These are phyloP conservation scores for Arctium minus DNA, from an alignment of 129 eudicot genomes.

Conservation along the genomic window DNA sequence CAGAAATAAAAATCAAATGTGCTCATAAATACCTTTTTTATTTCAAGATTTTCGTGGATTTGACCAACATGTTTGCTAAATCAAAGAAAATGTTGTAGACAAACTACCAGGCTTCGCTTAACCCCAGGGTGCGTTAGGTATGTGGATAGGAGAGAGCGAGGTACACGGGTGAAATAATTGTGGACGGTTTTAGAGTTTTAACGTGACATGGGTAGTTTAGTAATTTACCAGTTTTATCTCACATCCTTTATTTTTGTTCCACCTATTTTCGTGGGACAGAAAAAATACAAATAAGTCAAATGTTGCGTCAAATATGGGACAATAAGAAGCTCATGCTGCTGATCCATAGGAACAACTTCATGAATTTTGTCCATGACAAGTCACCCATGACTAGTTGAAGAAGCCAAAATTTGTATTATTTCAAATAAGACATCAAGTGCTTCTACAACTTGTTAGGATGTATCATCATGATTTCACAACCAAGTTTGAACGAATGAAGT, in stretches of 20 bases:
- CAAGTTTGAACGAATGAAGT: neutral
- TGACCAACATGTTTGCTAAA: neutral
- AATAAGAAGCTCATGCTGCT: constrained; percentile 72
- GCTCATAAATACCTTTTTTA: too few species aligned
- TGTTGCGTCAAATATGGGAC: neutral
- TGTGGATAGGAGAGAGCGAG: too few species aligned
- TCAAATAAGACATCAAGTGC: neutral
- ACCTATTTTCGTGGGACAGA: neutral
- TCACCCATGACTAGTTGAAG: constrained; percentile 77
- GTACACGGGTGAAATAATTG: neutral
- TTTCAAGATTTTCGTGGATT: neutral
- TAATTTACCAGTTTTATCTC: neutral
- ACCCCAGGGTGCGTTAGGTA: neutral
- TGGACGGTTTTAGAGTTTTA: neutral
- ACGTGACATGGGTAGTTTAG: neutral
- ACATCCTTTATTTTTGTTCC: neutral
- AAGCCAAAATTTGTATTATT: neutral
- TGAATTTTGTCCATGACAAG: constrained; percentile 85
- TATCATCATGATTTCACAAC: neutral
- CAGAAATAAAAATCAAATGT: too few species aligned
- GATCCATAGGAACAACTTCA: constrained; percentile 94
- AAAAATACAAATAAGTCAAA: neutral
- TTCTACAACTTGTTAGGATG: neutral
- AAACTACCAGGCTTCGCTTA: neutral
- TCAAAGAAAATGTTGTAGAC: neutral